These are phyloP conservation scores for Acer saccharum DNA, from an alignment of 345 rosid species.

Conservation along the genomic window DNA sequence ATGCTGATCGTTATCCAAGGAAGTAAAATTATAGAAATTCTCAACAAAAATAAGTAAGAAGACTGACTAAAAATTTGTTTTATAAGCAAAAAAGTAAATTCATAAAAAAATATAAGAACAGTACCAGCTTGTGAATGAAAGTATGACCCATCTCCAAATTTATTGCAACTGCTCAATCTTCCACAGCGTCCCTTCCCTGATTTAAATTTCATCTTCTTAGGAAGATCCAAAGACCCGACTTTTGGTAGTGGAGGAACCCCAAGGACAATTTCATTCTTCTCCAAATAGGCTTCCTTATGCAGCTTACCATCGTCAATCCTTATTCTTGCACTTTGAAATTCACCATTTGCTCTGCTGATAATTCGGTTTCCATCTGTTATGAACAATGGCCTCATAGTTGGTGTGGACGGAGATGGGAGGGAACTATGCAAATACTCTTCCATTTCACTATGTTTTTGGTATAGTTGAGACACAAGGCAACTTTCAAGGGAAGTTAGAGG, in stretches of 20 bases:
- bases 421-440: slow-evolving; percentile 50
- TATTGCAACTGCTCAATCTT: slow-evolving; percentile 37
- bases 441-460: slow-evolving; percentile 41
- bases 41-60: not conserved
- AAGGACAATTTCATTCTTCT: slow-evolving; percentile 22
- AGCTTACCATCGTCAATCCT: slow-evolving; percentile 21
- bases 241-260: slow-evolving; percentile 58
- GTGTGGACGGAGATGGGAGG: slow-evolving; percentile 45
- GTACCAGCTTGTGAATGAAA: slow-evolving; percentile 37
- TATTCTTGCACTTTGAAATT: slow-evolving; percentile 20
- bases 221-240: slow-evolving; percentile 29
- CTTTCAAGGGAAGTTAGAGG: slow-evolving; percentile 65
- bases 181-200: slow-evolving; percentile 27
- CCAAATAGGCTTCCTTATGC: slow-evolving; percentile 27
- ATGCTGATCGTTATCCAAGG: not conserved
- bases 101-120: not conserved
- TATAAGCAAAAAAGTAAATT: slow-evolving; percentile 8
- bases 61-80: not conserved
- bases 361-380: slow-evolving; percentile 58
- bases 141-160: slow-evolving; percentile 24
- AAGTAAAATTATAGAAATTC: not conserved
- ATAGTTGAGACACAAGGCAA: slow-evolving; percentile 68
- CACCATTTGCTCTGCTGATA: slow-evolving; percentile 46
- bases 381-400: slow-evolving; percentile 51
- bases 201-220: slow-evolving; percentile 41